Evolutionary conservation across 2,329 filamentous ascomycete species (phyloP).

Genomic region (Ilyonectria robusta): DNA sequence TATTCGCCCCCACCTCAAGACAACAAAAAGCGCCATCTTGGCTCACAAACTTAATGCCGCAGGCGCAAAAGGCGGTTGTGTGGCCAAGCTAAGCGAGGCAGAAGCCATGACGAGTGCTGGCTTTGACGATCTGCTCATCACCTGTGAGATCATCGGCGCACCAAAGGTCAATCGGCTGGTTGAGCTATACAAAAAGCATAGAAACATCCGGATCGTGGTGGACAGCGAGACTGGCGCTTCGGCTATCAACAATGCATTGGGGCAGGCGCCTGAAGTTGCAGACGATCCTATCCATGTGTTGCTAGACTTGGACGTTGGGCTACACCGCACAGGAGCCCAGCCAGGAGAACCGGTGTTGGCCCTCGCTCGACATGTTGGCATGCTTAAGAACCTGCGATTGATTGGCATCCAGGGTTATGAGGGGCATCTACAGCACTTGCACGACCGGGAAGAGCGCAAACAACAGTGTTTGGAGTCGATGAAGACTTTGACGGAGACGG

Average conservation of each 20-base stretch:
- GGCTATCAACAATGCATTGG: conserved; percentile 24
- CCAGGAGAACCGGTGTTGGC: conserved; percentile 8
- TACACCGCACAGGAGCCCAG: conserved; percentile 24
- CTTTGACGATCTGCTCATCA: conserved; percentile 38
- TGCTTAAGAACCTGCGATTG: conserved; percentile 18
- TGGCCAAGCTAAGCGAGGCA: conserved; percentile 38
- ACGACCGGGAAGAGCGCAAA: conserved; percentile 33
- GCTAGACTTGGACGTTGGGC: conserved; percentile 38
- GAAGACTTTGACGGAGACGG: conserved; percentile 33
- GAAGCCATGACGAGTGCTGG: conserved; percentile 37
- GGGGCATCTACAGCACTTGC: conserved; percentile 37
- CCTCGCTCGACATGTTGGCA: conserved; percentile 26
- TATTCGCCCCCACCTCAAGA: conserved; percentile 38
- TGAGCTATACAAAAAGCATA: conserved; percentile 32
- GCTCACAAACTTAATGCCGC: conserved; percentile 34
- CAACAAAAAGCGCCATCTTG: conserved; percentile 31
- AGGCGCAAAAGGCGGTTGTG: conserved; percentile 37
- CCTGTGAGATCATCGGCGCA: conserved; percentile 35
- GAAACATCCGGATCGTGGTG: conserved; percentile 28
- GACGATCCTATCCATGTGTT: not conserved
- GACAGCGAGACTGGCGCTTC: conserved; percentile 31
- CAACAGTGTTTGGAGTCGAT: conserved; percentile 30
- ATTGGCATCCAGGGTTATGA: conserved; percentile 41
- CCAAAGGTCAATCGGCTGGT: conserved; percentile 31
- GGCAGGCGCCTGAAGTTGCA: not conserved